Conservation (phyloP, 2,329 filamentous ascomycete genomes). For the Stachybotrys chlorohalonatus region DNA sequence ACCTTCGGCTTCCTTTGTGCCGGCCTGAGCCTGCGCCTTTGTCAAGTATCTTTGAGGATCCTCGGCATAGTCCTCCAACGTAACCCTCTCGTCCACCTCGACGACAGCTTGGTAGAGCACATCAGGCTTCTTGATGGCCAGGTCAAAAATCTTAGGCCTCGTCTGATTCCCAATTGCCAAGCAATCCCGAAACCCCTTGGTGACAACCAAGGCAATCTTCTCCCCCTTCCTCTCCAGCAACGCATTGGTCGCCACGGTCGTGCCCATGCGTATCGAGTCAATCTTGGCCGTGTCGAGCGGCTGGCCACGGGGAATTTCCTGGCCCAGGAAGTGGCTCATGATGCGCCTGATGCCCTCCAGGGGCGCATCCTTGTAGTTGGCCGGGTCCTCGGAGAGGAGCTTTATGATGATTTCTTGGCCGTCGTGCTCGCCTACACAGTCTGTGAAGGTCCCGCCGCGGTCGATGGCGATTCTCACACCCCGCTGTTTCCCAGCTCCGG, state of each 20-base stretch:
- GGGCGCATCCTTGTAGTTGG: slow-evolving; percentile 85
- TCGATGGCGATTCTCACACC: slow-evolving; percentile 70
- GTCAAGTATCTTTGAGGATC: slow-evolving; percentile 58
- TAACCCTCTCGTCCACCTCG: slow-evolving; percentile 88
- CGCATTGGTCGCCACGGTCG: slow-evolving; percentile 89
- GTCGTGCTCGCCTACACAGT: slow-evolving; percentile 78
- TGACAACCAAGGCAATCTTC: slow-evolving; percentile 78
- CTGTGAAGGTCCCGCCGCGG: slow-evolving; percentile 84
- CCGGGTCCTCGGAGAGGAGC: slow-evolving; percentile 80
- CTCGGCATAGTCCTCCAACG: slow-evolving; percentile 85
- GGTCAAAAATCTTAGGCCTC: slow-evolving; percentile 81
- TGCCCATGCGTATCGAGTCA: slow-evolving; percentile 91
- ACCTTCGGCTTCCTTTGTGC: slow-evolving; percentile 34
- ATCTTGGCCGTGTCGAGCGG: slow-evolving; percentile 74
- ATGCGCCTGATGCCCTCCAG: slow-evolving; percentile 85
- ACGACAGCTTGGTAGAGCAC: slow-evolving; percentile 77
- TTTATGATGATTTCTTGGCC: slow-evolving; percentile 78
- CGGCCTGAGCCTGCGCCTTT: slow-evolving; percentile 44
- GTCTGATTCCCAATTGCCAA: slow-evolving; percentile 86
- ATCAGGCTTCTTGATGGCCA: slow-evolving; percentile 79
- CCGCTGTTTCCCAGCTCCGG: slow-evolving; percentile 24
- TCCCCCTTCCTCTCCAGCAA: slow-evolving; percentile 85
- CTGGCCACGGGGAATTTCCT: slow-evolving; percentile 71
- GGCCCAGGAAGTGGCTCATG: slow-evolving; percentile 65
- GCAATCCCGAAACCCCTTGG: slow-evolving; percentile 80